Evolutionary conservation across 1,284 basidiomycete species (phyloP).

Genomic region (Wolfiporia cocos): DNA sequence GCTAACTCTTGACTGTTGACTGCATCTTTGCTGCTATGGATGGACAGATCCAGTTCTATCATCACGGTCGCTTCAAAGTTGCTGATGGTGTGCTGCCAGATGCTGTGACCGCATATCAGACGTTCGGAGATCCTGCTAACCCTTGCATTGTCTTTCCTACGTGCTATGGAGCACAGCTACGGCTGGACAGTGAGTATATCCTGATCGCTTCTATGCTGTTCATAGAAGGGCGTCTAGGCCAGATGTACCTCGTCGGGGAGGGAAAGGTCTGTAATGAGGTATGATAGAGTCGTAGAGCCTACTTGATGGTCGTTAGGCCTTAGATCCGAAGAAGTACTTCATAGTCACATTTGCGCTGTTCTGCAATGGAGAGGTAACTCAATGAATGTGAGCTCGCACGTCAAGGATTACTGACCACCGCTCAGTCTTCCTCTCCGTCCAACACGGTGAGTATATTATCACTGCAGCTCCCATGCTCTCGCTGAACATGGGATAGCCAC

Average conservation of each 20-base stretch:
- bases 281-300: neutral
- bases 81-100: constrained; percentile 32
- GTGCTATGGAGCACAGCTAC: constrained; percentile 31
- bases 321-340: constrained; percentile 24
- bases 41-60: constrained; percentile 19
- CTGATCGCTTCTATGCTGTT: neutral
- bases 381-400: neutral
- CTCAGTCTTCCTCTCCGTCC: constrained; percentile 25
- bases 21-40: too few species aligned
- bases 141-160: constrained; percentile 35
- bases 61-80: constrained; percentile 31
- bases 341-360: constrained; percentile 26
- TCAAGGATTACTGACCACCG: neutral
- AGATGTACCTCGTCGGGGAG: constrained; percentile 14
- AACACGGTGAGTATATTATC: constrained; percentile 17
- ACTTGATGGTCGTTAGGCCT: constrained; percentile 10
- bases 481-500: constrained; percentile 14
- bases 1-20: too few species aligned
- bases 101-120: constrained; percentile 33
- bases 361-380: constrained; percentile 22
- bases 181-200: constrained; percentile 25
- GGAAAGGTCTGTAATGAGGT: constrained; percentile 9
- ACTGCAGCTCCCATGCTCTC: neutral
- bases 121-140: constrained; percentile 29
- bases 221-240: constrained; percentile 6